phyloP scores from a whole-genome alignment of 306 rosid genomes.

The Cucurbita pepo region DNA sequence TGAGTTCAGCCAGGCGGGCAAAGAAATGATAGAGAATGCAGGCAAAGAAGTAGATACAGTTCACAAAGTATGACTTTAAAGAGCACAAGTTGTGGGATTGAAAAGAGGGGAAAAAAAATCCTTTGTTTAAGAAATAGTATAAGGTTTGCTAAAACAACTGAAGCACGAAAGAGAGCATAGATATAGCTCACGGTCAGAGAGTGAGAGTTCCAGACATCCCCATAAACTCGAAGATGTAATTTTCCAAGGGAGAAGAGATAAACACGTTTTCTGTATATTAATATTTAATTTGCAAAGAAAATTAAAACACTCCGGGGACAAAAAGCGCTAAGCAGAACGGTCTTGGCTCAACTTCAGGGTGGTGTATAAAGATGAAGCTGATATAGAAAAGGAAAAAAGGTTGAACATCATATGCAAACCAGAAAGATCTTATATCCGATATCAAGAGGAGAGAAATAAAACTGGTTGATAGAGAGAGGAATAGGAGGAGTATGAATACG shows the following conservation, averaged over 20 bases:
- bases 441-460: not conserved
- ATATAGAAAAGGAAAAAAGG: not conserved
- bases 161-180: not conserved
- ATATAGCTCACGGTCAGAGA: not conserved
- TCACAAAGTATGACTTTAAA: not conserved
- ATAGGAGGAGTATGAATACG: not conserved
- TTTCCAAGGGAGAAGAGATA: not conserved
- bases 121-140: not conserved
- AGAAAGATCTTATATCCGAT: not conserved
- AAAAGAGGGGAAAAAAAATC: not conserved
- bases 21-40: not conserved
- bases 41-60: not conserved
- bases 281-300: not conserved
- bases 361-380: not conserved
- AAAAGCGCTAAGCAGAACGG: not conserved
- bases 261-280: not conserved
- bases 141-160: not conserved
- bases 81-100: not conserved
- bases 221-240: not conserved
- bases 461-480: not conserved
- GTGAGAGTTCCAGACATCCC: not conserved
- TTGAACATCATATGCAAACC: not conserved
- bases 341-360: not conserved
- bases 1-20: not conserved
- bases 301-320: not conserved